Base-by-base conservation (phyloP, 371 early-diverging fungal genomes). In the Mucor indicus region DNA sequence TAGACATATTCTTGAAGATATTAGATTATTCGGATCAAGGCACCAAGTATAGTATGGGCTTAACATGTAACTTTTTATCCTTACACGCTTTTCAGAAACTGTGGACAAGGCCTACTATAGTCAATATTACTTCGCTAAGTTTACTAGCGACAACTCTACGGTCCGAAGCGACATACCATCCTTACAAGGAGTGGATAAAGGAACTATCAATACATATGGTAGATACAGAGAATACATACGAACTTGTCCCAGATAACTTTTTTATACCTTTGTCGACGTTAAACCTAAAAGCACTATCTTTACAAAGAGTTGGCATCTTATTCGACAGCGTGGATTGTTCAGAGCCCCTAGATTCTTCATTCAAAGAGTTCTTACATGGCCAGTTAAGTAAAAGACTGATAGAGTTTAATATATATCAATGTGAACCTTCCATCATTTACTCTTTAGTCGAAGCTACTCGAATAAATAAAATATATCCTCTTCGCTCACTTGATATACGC, bases 61-160 rank as follows among this genome's bases (percentile, higher is more conserved):
- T n/a, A n/a, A n/a, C n/a, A n/a, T n/a, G n/a, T n/a, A n/a, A n/a
- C n/a, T n/a, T n/a, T n/a, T n/a, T n/a, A n/a, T n/a, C n/a, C n/a
- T n/a, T n/a, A n/a, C n/a, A n/a, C n/a, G n/a, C n/a, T n/a, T n/a
- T n/a, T n/a, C n/a, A n/a, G n/a, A n/a, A n/a, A n/a, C n/a, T 53
- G 12, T 53, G 54, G 54, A 23, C 35, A 1, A 27, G 13, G 12
- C 54, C 54, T 1, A 40, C 33, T n/a, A 39, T 53, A 21, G 25
- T 36, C n/a, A 41, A 15, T 8, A 13, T 17, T 4, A 11, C 22
- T 37, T 21, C 41, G 12, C 13, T 53, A 4, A 11, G 9, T 16
- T 21, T 16, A 21, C 17, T 51, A 6, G 11, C 38, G 11, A 16
- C 25, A 21, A 51, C 44, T n/a, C 16, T 51, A 15, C 1, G 11